phyloP scores from a whole-genome alignment of 441 rosid species.

The Pelargonium citronellum region DNA sequence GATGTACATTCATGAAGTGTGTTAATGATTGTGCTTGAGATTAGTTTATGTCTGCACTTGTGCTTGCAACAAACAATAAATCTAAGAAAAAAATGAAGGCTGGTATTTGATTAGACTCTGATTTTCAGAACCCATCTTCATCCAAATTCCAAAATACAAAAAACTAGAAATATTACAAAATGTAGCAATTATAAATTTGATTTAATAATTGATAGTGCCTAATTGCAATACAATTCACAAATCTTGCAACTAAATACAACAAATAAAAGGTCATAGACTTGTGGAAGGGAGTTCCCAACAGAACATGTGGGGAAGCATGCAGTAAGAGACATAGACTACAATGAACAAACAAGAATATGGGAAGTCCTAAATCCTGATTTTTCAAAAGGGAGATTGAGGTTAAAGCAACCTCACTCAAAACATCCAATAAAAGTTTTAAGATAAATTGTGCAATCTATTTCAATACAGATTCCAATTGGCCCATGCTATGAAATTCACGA shows the following conservation, averaged over 20 bases:
- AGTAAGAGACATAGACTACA: neutral
- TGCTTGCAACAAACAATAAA: too few species aligned
- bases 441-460: constrained; percentile 1
- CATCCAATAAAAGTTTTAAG: neutral
- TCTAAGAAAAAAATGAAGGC: neutral
- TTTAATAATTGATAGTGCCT: neutral
- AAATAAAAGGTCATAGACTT: constrained; percentile 1
- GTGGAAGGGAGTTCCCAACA: neutral
- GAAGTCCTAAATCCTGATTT: neutral
- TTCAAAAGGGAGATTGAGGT: neutral
- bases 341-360: neutral
- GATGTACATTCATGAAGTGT: neutral
- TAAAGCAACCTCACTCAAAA: neutral
- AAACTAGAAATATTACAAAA: neutral
- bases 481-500: neutral
- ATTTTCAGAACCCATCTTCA: neutral
- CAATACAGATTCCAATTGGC: neutral
- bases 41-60: too few species aligned
- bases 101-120: neutral
- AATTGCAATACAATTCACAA: neutral
- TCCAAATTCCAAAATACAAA: neutral
- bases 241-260: neutral
- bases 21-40: neutral
- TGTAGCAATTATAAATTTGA: neutral
- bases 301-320: constrained; percentile 4